A percentile compares a stretch with the other conserved stretches of the same genome.
Conservation (phyloP, 805 yeast species). For the Diddensiella transvaalensis region DNA sequence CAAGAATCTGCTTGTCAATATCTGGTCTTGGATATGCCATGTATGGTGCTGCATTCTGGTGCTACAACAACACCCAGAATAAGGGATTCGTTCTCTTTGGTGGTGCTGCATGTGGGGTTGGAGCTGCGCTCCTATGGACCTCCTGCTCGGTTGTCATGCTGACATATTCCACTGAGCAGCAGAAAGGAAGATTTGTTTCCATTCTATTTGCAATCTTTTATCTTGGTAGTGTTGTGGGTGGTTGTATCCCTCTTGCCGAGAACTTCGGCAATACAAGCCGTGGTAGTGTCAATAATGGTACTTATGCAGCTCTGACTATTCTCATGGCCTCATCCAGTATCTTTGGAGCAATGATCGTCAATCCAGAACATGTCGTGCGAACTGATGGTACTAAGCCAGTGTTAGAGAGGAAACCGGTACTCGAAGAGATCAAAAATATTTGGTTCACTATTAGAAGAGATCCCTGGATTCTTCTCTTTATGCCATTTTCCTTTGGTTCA, state of each 20-base stretch:
- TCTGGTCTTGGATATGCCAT: conserved; percentile 47
- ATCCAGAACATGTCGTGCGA: conserved; percentile 46
- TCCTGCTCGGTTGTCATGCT: conserved; percentile 54
- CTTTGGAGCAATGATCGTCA: conserved; percentile 45
- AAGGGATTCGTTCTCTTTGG: conserved; percentile 50
- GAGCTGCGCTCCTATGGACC: conserved; percentile 55
- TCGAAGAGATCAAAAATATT: conserved; percentile 42
- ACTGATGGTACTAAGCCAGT: conserved; percentile 48
- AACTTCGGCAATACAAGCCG: conserved; percentile 38
- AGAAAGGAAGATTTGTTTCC: conserved; percentile 51
- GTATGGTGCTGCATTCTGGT: conserved; percentile 45
- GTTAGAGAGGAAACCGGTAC: conserved; percentile 42
- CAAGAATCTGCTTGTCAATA: conserved; percentile 38
- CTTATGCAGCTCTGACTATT: conserved; percentile 50
- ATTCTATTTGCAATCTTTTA: conserved; percentile 56
- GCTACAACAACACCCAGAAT: conserved; percentile 42
- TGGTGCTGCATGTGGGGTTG: conserved; percentile 52
- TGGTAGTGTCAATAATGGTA: conserved; percentile 43
- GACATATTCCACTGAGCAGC: conserved; percentile 50
- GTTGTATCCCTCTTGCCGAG: conserved; percentile 51
- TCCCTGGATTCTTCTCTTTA: conserved; percentile 45
- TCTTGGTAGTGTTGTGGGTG: conserved; percentile 57
- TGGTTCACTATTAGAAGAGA: conserved; percentile 37
- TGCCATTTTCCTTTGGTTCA: conserved; percentile 63
- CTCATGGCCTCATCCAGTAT: conserved; percentile 46